These are phyloP conservation scores for Hanseniaspora valbyensis DNA, from an alignment of 805 yeast species.

Conservation along the genomic window DNA sequence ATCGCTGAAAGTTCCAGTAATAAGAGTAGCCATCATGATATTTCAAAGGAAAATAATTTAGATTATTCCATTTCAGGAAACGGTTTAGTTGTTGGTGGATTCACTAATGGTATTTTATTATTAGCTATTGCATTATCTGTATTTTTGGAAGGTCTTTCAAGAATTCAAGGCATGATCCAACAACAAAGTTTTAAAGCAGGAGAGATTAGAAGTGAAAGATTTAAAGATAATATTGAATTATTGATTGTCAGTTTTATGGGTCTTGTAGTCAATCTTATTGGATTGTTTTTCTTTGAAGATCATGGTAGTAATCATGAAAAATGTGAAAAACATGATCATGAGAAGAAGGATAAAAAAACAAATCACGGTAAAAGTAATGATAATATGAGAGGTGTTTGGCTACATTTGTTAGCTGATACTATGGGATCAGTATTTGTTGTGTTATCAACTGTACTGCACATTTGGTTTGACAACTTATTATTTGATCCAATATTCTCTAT, in stretches of 20 bases:
- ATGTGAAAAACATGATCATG: constrained; percentile 21
- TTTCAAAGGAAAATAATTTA: constrained; percentile 61
- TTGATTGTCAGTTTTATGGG: constrained; percentile 79
- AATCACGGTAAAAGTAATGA: constrained; percentile 30
- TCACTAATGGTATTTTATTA: constrained; percentile 81
- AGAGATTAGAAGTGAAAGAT: constrained; percentile 50
- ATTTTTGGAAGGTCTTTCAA: constrained; percentile 71
- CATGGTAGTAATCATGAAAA: constrained; percentile 41
- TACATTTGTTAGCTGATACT: constrained; percentile 91
- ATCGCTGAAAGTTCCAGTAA: constrained; percentile 64
- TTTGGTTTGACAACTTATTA: constrained; percentile 53
- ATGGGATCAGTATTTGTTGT: constrained; percentile 95
- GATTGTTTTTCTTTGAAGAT: constrained; percentile 88
- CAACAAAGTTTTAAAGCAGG: not conserved
- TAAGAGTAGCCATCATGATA: no score
- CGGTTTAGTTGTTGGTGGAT: constrained; percentile 61
- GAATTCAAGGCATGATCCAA: constrained; percentile 38
- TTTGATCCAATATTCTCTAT: constrained; percentile 91
- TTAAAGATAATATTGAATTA: constrained; percentile 73
- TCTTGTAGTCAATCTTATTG: constrained; percentile 76
- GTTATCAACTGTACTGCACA: constrained; percentile 71
- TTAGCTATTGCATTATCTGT: constrained; percentile 85
- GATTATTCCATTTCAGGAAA: constrained; percentile 67
- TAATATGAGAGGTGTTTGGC: constrained; percentile 87
- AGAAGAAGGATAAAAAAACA: constrained; percentile 18